Percentiles rank a stretch among this genome's conserved stretches.
phyloP scores from a whole-genome alignment of 768 basidiomycete species.

The Pleurotus salmoneostramineus region DNA sequence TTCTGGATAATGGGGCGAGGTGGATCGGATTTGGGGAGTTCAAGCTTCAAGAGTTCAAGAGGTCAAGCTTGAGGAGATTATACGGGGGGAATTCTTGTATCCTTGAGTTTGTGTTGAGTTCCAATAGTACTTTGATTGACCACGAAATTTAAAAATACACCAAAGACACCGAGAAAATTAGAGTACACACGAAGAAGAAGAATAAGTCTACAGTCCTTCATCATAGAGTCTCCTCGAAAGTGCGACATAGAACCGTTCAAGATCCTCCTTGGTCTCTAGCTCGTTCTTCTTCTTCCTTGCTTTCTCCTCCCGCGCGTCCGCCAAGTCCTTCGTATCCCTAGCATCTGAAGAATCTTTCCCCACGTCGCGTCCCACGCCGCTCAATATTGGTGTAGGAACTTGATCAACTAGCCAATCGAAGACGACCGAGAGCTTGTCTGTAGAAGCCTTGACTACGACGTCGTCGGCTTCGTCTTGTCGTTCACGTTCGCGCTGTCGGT shows the following conservation, averaged over 20 bases:
- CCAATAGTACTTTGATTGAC: no score
- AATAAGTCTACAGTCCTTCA: slow-evolving; percentile 62
- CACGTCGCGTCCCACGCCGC: slow-evolving; percentile 8
- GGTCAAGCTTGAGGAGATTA: no score
- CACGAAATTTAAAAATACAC: no score
- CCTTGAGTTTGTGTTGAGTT: no score
- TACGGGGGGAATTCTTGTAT: no score
- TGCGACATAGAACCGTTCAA: slow-evolving; percentile 89
- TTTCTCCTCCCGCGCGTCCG: slow-evolving; percentile 2
- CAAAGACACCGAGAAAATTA: no score
- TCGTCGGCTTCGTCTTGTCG: slow-evolving; percentile 33
- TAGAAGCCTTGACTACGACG: slow-evolving; percentile 59
- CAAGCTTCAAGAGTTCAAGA: no score
- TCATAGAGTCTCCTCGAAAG: slow-evolving; percentile 88
- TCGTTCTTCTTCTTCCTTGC: slow-evolving; percentile 36
- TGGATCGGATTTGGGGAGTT: no score
- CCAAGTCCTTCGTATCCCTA: slow-evolving; percentile 7
- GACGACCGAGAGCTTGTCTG: slow-evolving; percentile 68
- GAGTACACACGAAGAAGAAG: no score
- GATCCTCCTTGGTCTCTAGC: slow-evolving; percentile 62
- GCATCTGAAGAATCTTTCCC: slow-evolving; percentile 9
- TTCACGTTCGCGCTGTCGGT: slow-evolving; percentile 18
- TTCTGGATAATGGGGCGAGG: no score
- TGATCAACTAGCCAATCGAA: slow-evolving; percentile 80
- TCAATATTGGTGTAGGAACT: slow-evolving; percentile 38